These are phyloP conservation scores for Kwoniella pini DNA, from an alignment of 768 basidiomycete genomes.

Conservation along the genomic window DNA sequence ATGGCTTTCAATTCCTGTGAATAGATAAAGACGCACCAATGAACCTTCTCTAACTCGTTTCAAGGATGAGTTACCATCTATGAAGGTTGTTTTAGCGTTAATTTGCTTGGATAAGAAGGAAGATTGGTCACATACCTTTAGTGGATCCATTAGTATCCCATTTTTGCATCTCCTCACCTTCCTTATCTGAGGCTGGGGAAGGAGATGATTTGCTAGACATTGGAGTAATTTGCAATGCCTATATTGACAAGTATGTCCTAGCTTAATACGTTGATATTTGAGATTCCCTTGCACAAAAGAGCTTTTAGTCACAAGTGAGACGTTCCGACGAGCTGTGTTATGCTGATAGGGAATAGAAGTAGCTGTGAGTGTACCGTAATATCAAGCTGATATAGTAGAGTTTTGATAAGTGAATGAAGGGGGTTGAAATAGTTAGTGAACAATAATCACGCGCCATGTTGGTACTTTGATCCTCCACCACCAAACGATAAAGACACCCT, in stretches of 20 bases:
- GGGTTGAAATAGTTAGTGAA: not conserved
- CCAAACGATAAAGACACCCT: not conserved
- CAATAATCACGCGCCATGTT: conserved; percentile 5
- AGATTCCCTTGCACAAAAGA: too few species aligned
- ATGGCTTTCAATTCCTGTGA: too few species aligned
- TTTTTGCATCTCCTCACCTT: not conserved
- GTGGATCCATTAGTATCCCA: not conserved
- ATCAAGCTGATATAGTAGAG: too few species aligned
- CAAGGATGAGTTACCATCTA: conserved; percentile 18
- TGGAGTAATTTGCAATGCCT: too few species aligned
- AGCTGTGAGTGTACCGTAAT: too few species aligned
- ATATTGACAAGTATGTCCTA: too few species aligned
- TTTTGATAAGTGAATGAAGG: not conserved
- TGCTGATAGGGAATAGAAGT: too few species aligned
- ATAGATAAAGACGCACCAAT: conserved; percentile 33
- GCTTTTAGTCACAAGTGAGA: too few species aligned
- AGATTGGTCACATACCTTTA: conserved; percentile 11
- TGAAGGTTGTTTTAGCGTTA: not conserved
- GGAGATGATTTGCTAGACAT: conserved; percentile 18
- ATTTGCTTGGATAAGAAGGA: too few species aligned
- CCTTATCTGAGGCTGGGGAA: conserved; percentile 7
- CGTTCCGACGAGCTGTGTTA: too few species aligned
- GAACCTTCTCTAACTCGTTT: conserved; percentile 44
- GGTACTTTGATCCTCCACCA: not conserved
- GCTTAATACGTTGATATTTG: too few species aligned